Conservation (phyloP, 2,329 filamentous ascomycete genomes). For the Verruconis gallopava region DNA sequence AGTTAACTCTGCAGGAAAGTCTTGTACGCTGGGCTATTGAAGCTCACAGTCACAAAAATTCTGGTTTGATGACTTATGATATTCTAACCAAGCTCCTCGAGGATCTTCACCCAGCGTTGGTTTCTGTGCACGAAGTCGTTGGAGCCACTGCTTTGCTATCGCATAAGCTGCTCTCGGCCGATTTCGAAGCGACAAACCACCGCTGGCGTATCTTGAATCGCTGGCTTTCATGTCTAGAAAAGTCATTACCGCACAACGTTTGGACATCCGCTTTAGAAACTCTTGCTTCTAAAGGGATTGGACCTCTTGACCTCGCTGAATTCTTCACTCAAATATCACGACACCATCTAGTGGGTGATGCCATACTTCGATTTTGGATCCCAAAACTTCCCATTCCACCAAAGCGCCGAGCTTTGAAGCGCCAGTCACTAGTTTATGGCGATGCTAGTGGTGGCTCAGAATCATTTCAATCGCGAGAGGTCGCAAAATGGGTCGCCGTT, state of each 20-base stretch:
- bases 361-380: neutral
- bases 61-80: too few relatives aligned
- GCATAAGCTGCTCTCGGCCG: too few relatives aligned
- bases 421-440: neutral
- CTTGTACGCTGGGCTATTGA: too few relatives aligned
- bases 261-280: neutral
- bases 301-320: neutral
- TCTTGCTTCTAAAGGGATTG: neutral
- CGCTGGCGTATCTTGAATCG: neutral
- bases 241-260: neutral
- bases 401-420: neutral
- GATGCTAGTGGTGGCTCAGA: too few relatives aligned
- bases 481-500: too few relatives aligned
- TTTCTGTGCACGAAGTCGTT: too few relatives aligned
- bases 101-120: neutral
- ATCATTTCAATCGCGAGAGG: too few relatives aligned
- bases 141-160: too few relatives aligned
- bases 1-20: too few relatives aligned
- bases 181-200: too few relatives aligned
- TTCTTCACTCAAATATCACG: neutral
- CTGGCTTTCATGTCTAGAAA: neutral
- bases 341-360: neutral
- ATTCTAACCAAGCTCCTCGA: too few relatives aligned
- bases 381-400: neutral
- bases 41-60: too few relatives aligned